Evolutionary conservation across 257 asterid species (phyloP).

Genomic region (Solanum habrochaites): DNA sequence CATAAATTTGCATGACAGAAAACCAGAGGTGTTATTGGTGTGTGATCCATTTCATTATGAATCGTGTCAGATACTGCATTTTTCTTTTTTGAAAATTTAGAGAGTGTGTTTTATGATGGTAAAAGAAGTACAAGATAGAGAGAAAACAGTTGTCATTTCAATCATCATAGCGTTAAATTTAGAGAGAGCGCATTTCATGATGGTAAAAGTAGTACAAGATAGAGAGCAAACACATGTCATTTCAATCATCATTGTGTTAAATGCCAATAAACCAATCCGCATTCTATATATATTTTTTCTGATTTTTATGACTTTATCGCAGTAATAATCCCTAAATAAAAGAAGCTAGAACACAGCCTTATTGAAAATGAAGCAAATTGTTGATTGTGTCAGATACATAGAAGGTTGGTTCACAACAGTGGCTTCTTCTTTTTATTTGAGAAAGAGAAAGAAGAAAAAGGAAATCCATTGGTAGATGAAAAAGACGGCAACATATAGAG

Average conservation of each 20-base stretch:
- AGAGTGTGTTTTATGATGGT: not conserved
- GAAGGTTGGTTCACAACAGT: not conserved
- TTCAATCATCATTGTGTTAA: not conserved
- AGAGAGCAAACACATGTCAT: not conserved
- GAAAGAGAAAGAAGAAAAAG: not conserved
- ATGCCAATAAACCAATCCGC: not conserved
- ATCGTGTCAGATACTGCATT: not conserved
- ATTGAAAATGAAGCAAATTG: not conserved
- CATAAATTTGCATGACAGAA: not conserved
- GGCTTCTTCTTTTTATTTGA: not conserved
- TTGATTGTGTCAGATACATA: not conserved
- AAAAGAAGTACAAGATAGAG: not conserved
- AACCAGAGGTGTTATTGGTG: not conserved
- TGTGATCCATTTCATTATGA: not conserved
- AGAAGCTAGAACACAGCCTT: not conserved
- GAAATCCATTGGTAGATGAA: not conserved
- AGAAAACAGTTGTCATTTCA: not conserved
- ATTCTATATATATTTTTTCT: not conserved
- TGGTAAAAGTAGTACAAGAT: not conserved
- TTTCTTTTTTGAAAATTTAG: not conserved
- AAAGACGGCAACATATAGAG: not conserved
- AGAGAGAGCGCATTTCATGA: not conserved
- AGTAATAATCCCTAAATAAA: not conserved
- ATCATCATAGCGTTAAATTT: not conserved
- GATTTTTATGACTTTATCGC: not conserved